Evolutionary conservation across 305 asterid genomes (phyloP).

Genomic region (Solanum aculeatissimum): DNA sequence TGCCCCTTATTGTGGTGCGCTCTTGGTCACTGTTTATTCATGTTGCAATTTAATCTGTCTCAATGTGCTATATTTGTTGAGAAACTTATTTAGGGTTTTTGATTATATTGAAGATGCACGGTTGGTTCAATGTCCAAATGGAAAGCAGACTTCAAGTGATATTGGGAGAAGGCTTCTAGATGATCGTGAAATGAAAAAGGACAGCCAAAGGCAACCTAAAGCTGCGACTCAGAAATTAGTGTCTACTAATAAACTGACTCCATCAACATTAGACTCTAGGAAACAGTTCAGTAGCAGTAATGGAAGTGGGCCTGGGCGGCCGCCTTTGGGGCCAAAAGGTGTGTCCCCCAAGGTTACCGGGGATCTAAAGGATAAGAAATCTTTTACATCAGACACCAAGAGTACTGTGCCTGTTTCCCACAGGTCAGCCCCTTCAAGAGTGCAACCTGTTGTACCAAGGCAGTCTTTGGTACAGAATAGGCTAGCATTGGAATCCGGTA

Average conservation of each 20-base stretch:
- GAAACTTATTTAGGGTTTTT: slow-evolving; percentile 66
- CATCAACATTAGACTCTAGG: slow-evolving; percentile 21
- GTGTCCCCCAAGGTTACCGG: slow-evolving; percentile 30
- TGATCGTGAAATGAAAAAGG: slow-evolving; percentile 34
- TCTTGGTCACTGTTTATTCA: slow-evolving; percentile 9
- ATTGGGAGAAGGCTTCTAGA: slow-evolving; percentile 29
- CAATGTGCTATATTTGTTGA: slow-evolving; percentile 27
- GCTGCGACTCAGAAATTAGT: slow-evolving; percentile 22
- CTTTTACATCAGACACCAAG: slow-evolving; percentile 22
- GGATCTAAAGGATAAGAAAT: slow-evolving; percentile 28
- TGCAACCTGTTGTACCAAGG: slow-evolving; percentile 30
- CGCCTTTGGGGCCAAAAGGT: slow-evolving; percentile 40
- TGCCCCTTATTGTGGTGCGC: slow-evolving; percentile 59
- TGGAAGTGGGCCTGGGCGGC: slow-evolving; percentile 78
- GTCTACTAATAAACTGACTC: slow-evolving; percentile 17
- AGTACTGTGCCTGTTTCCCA: slow-evolving; percentile 12
- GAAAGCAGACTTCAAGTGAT: slow-evolving; percentile 21
- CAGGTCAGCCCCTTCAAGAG: slow-evolving; percentile 20
- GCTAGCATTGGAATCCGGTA: slow-evolving; percentile 29
- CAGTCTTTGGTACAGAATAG: slow-evolving; percentile 27
- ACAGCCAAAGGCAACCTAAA: slow-evolving; percentile 33
- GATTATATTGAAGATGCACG: slow-evolving; percentile 68
- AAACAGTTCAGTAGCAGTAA: slow-evolving; percentile 38
- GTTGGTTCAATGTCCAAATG: slow-evolving; percentile 28
- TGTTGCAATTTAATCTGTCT: slow-evolving; percentile 13